phyloP scores from a whole-genome alignment of 208 protist species.

The Naegleria lovaniensis region DNA sequence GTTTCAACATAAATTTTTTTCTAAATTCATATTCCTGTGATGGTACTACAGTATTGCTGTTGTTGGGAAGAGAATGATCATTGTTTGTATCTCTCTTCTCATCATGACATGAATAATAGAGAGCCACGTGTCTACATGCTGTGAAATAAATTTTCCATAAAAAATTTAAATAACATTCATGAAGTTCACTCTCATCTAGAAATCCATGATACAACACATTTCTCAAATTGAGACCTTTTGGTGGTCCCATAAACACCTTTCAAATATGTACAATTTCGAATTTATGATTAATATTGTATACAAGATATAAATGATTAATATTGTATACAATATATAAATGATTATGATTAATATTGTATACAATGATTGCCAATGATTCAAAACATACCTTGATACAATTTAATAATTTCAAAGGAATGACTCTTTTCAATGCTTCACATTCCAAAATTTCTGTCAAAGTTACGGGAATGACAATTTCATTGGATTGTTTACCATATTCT shows the following conservation, averaged over 20 bases:
- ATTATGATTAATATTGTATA: too few species aligned
- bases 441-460: slow-evolving; percentile 26
- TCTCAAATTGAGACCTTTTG: neutral
- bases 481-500: neutral
- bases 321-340: too few species aligned
- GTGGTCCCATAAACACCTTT: slow-evolving; percentile 2
- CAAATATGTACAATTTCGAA: too few species aligned
- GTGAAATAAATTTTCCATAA: slow-evolving; percentile 16
- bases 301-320: too few species aligned
- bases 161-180: neutral
- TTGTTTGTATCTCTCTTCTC: too few species aligned
- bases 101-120: neutral
- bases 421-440: neutral
- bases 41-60: too few species aligned
- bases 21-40: too few species aligned
- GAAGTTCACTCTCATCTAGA: neutral
- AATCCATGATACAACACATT: slow-evolving; percentile 16
- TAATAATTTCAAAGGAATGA: neutral
- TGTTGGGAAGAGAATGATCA: too few species aligned
- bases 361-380: too few species aligned
- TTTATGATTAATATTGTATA: too few species aligned
- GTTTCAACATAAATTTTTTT: neutral
- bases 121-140: neutral
- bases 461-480: neutral
- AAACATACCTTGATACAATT: neutral